phyloP scores from a whole-genome alignment of 2,329 filamentous ascomycete genomes.

The Macroventuria anomochaeta region DNA sequence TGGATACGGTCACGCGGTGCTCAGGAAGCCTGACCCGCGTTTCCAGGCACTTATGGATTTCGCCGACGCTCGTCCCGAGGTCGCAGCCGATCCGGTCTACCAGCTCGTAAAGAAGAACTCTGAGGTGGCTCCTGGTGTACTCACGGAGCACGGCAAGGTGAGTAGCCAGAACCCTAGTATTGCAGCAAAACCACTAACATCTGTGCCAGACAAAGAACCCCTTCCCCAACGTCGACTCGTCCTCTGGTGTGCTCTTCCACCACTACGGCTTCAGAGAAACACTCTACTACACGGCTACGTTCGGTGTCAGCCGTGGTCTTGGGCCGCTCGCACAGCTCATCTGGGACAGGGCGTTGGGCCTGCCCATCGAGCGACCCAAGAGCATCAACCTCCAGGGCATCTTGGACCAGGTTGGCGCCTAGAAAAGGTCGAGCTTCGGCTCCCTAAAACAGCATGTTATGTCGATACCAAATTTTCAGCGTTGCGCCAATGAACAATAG shows the following conservation, averaged over 20 bases:
- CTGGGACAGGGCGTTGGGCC: slow-evolving; percentile 91
- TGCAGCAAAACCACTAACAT: neutral
- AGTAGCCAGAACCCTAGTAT: slow-evolving; percentile 8
- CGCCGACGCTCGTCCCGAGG: slow-evolving; percentile 81
- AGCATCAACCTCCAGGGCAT: slow-evolving; percentile 92
- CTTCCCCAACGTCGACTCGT: slow-evolving; percentile 94
- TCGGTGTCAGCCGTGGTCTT: slow-evolving; percentile 73
- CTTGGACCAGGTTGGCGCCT: slow-evolving; percentile 63
- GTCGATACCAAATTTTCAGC: slow-evolving; percentile 27
- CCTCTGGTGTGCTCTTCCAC: slow-evolving; percentile 93
- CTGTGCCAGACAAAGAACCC: slow-evolving; percentile 81
- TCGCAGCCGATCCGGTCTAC: slow-evolving; percentile 88
- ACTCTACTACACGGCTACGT: slow-evolving; percentile 84
- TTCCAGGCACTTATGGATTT: slow-evolving; percentile 98
- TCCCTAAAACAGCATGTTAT: neutral
- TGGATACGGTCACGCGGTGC: slow-evolving; percentile 93
- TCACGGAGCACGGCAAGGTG: slow-evolving; percentile 91
- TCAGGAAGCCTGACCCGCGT: slow-evolving; percentile 94
- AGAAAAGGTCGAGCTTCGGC: slow-evolving; percentile 13
- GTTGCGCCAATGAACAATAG: slow-evolving; percentile 21
- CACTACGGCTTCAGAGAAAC: slow-evolving; percentile 98
- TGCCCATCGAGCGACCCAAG: slow-evolving; percentile 98
- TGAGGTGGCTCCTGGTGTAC: slow-evolving; percentile 85
- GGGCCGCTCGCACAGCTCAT: slow-evolving; percentile 93
- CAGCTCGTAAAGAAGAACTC: slow-evolving; percentile 92